These are phyloP conservation scores for Xylariomycetidae sp. DNA, from an alignment of 2,329 filamentous ascomycete genomes.

Conservation along the genomic window DNA sequence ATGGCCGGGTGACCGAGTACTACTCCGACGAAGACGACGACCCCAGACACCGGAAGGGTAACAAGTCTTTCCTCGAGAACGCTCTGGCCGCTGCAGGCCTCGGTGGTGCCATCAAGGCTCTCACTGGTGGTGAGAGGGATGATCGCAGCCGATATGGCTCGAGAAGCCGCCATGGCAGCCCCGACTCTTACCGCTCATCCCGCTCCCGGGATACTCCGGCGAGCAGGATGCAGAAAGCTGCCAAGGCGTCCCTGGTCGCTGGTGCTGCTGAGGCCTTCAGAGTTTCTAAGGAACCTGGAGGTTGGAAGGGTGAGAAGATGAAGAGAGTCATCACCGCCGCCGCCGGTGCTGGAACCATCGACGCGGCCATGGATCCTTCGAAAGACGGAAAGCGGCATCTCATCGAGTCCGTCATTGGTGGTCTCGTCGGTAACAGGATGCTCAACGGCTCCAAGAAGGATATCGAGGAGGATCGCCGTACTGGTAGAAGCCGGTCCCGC, in stretches of 20 bases:
- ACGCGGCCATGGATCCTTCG: slow-evolving; percentile 66
- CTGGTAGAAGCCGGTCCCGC: slow-evolving; percentile 64
- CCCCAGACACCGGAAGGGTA: slow-evolving; percentile 52
- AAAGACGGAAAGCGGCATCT: slow-evolving; percentile 80
- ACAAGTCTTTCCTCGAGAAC: slow-evolving; percentile 61
- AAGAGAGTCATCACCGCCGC: slow-evolving; percentile 89
- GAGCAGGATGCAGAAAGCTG: slow-evolving; percentile 74
- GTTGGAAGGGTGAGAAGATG: slow-evolving; percentile 87
- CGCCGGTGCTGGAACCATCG: slow-evolving; percentile 77
- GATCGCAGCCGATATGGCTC: slow-evolving; percentile 37
- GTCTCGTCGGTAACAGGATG: slow-evolving; percentile 78
- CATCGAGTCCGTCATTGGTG: slow-evolving; percentile 81
- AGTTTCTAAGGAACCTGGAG: slow-evolving; percentile 80
- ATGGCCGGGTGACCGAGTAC: slow-evolving; percentile 48
- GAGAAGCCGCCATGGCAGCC: slow-evolving; percentile 34
- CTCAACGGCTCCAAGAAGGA: slow-evolving; percentile 72
- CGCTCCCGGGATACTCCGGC: slow-evolving; percentile 37
- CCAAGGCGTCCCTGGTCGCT: slow-evolving; percentile 84
- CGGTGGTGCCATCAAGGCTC: slow-evolving; percentile 56
- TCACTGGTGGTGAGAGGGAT: slow-evolving; percentile 46
- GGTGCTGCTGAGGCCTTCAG: slow-evolving; percentile 91
- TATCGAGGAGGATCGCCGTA: slow-evolving; percentile 56
- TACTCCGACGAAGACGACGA: slow-evolving; percentile 55
- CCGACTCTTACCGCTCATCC: slow-evolving; percentile 49
- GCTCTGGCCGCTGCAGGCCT: slow-evolving; percentile 58